phyloP scores from a whole-genome alignment of 495 filamentous ascomycete species.

The Penicillium cinerascens region DNA sequence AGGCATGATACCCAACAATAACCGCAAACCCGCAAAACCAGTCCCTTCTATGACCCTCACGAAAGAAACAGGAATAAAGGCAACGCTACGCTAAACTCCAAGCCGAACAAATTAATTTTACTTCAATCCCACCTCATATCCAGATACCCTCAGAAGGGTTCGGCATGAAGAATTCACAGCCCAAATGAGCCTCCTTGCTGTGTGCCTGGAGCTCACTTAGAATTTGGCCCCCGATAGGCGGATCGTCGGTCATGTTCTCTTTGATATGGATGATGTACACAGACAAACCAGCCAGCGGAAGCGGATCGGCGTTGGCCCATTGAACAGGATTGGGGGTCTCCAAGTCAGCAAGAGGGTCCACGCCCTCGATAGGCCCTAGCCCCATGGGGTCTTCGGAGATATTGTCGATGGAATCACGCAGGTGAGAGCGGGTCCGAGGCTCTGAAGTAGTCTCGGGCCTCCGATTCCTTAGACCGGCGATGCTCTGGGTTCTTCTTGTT shows the following conservation, averaged over 20 bases:
- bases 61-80: not conserved
- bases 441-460: not conserved
- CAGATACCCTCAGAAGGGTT: conserved; percentile 49
- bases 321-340: conserved; percentile 10
- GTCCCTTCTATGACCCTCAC: not conserved
- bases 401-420: conserved; percentile 8
- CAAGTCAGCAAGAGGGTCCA: conserved; percentile 9
- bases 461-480: not conserved
- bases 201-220: conserved; percentile 60
- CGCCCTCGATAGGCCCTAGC: conserved; percentile 2
- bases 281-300: conserved; percentile 50
- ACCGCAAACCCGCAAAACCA: not conserved
- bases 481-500: conserved; percentile 20
- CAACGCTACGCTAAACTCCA: not conserved
- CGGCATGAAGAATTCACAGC: conserved; percentile 74
- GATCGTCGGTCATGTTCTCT: conserved; percentile 65
- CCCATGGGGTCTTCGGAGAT: not conserved
- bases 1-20: not conserved
- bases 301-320: conserved; percentile 22
- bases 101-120: not conserved
- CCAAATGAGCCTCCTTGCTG: conserved; percentile 59
- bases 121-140: conserved; percentile 18
- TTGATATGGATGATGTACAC: conserved; percentile 85
- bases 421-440: not conserved
- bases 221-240: conserved; percentile 59